Conservation (phyloP, 139 green algal species). For the Picocystis salinarum region DNA sequence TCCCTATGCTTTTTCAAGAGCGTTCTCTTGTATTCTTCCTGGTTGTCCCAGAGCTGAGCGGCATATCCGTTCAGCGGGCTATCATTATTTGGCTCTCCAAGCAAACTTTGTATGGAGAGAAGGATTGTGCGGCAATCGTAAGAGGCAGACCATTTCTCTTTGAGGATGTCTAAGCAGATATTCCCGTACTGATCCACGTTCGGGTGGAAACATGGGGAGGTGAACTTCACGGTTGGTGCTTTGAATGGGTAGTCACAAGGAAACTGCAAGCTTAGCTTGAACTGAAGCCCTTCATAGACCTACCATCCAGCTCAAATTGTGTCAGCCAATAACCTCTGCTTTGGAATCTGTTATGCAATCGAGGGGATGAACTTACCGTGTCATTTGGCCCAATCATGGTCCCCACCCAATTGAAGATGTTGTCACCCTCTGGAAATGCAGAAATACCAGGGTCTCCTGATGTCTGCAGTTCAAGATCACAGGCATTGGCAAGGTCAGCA, state of each 20-base stretch:
- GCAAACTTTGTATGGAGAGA: constrained; percentile 49
- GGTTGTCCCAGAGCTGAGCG: constrained; percentile 47
- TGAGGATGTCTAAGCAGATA: constrained; percentile 70
- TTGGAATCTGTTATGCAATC: too few relatives aligned
- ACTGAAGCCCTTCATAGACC: constrained; percentile 45
- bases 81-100: constrained; percentile 61
- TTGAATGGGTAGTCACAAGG: constrained; percentile 59
- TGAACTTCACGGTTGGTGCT: constrained; percentile 45
- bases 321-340: not conserved
- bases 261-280: constrained; percentile 45
- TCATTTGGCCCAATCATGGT: constrained; percentile 37
- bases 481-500: not conserved
- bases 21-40: too few relatives aligned
- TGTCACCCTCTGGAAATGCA: constrained; percentile 57
- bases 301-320: not conserved
- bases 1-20: too few relatives aligned
- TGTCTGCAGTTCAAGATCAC: constrained; percentile 4
- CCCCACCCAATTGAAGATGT: constrained; percentile 53
- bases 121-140: constrained; percentile 55
- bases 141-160: constrained; percentile 48
- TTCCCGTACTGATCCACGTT: constrained; percentile 60
- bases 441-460: constrained; percentile 26
- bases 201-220: constrained; percentile 57
- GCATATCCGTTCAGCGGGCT: constrained; percentile 50
- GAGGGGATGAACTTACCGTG: constrained; percentile 19